Conservation (phyloP, 495 filamentous ascomycete genomes). For the Trichoderma gamsii region DNA sequence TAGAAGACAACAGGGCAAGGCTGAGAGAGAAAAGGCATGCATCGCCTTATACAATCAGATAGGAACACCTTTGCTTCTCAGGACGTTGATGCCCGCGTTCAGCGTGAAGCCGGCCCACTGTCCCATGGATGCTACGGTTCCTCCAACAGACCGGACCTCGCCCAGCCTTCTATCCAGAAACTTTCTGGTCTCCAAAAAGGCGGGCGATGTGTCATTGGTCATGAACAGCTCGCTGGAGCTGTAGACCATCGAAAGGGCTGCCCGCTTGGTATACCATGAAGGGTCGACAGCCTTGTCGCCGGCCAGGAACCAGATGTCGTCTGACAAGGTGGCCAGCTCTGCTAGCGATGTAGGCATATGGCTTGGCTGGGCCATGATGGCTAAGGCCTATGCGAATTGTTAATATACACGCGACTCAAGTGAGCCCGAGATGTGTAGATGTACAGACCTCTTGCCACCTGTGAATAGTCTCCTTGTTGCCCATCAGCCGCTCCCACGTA, state of each 20-base stretch:
- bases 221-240: conserved; percentile 84
- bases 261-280: conserved; percentile 87
- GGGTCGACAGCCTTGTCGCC: conserved; percentile 76
- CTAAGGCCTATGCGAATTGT: conserved; percentile 58
- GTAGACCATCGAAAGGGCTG: conserved; percentile 71
- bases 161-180: conserved; percentile 74
- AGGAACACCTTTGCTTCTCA: conserved; percentile 58
- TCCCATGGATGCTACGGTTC: conserved; percentile 52
- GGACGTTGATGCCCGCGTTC: conserved; percentile 53
- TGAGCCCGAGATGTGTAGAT: background rate
- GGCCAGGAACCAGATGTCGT: conserved; percentile 82
- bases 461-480: conserved; percentile 61
- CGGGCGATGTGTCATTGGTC: conserved; percentile 70
- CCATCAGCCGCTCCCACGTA: conserved; percentile 63
- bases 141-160: conserved; percentile 56
- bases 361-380: conserved; percentile 73
- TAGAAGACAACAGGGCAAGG: background rate
- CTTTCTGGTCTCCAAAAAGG: conserved; percentile 64
- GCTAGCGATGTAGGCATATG: conserved; percentile 70
- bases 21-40: background rate
- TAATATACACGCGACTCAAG: background rate
- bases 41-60: conserved; percentile 33
- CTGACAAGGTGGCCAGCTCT: conserved; percentile 73
- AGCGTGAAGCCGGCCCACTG: conserved; percentile 77
- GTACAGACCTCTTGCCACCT: conserved; percentile 76